Percentiles rank a stretch among this genome's conserved stretches.
Evolutionary conservation across 2,329 filamentous ascomycete genomes (phyloP).

Genomic region (Incumbomyces lentus): DNA sequence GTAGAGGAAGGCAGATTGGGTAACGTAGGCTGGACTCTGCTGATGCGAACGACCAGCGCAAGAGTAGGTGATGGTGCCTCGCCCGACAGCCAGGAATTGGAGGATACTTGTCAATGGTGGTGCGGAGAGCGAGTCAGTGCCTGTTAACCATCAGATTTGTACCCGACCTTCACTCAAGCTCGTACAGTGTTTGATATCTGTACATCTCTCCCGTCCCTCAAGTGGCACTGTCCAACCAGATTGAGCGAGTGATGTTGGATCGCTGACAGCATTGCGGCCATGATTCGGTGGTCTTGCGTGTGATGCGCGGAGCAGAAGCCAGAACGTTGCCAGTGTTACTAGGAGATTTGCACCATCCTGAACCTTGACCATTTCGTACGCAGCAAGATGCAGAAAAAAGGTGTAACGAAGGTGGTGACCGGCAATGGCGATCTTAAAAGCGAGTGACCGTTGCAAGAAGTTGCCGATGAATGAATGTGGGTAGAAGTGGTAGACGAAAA

Average conservation of each 20-base stretch:
- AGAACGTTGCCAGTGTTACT: neutral
- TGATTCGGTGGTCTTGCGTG: neutral
- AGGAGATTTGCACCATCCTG: neutral
- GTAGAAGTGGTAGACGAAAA: too few species aligned
- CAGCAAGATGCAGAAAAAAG: neutral
- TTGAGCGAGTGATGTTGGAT: constrained; percentile 10
- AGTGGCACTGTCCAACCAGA: constrained; percentile 18
- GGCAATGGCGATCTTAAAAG: too few species aligned
- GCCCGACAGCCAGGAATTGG: constrained; percentile 36
- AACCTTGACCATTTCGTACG: neutral
- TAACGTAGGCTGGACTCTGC: constrained; percentile 28
- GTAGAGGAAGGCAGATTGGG: constrained; percentile 37
- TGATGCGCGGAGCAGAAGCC: neutral
- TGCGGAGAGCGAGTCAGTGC: constrained; percentile 22
- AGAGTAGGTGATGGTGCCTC: constrained; percentile 43
- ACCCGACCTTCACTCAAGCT: neutral
- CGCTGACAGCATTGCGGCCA: constrained; percentile 7
- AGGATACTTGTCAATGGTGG: constrained; percentile 26
- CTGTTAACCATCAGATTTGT: constrained; percentile 2
- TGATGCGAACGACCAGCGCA: constrained; percentile 23
- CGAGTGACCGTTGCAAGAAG: too few species aligned
- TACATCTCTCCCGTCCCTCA: constrained; percentile 14
- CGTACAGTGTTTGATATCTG: constrained; percentile 10
- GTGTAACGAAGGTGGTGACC: too few species aligned
- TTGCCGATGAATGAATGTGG: too few species aligned